Evolutionary conservation across 176 grass and related monocot species (phyloP), one percentile per base, ranked within the genome.

Genomic region (Carex scoparia): DNA sequence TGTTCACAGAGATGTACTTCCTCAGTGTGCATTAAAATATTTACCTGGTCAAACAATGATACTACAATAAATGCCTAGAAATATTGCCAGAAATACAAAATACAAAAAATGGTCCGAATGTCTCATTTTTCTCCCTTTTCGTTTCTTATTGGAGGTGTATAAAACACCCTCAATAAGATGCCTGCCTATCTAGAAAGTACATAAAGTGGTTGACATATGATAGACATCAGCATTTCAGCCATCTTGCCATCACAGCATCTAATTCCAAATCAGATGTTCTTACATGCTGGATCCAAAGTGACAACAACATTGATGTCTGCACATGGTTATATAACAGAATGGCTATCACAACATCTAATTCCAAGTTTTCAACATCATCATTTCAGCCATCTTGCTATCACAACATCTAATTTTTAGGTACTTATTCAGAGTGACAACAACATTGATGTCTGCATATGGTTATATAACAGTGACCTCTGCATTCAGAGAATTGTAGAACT

Each of bases 21-120:
- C 67, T 88, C 79, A 66, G 89, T 94, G 82, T 97, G 95, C n/a
- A 86, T 91, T 55, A 97, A 84, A 60, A 97, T 86, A 68, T 87
- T 94, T 1, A 97, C 91, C 95, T 97, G 42, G 78, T 72, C 27
- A 75, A 10, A 51, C 38, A 84, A 83, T 69, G 53, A 15, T 31
- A 30, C 9, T 13, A 66, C 69, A 31, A 32, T 61, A 81, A 38
- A 38, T 61, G 56, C 13, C n/a, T 81, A 11, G 7, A 8, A 37
- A 42, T 58, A 18, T 62, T 62, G 37, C 13, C 16, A 38, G 40
- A 49, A 69, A 73, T 73, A n/a, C 69, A 12, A 73, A 48, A 73
- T 5, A 8, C 69, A 19, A 48, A 73, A 23, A 73, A 15, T 35
- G 62, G 65, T 69, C 33, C 16, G 33, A 35, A 38, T 15, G 11